phyloP scores from a whole-genome alignment of 192 early-diverging fungal species.

The Pilobolus umbonatus region DNA sequence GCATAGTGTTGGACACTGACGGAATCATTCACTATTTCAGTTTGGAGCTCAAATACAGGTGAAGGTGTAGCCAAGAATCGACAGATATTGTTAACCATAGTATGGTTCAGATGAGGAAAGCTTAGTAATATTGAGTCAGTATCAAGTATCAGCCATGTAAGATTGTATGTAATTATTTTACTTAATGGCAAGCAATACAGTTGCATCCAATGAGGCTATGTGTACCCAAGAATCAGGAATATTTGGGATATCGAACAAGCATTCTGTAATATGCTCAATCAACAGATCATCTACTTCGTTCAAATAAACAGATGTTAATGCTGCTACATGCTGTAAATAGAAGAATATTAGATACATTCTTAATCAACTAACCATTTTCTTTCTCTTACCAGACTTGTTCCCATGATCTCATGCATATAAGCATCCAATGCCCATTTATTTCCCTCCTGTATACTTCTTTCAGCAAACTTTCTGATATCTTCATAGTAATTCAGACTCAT shows the following conservation, averaged over 20 bases:
- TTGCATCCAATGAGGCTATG: conserved; percentile 38
- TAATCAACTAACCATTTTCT: neutral
- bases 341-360: neutral
- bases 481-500: conserved; percentile 53
- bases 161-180: conserved; percentile 9
- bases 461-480: conserved; percentile 43
- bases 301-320: conserved; percentile 44
- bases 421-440: conserved; percentile 41
- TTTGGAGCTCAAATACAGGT: conserved; percentile 45
- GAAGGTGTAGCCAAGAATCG: conserved; percentile 51
- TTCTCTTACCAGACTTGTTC: conserved; percentile 43
- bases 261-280: conserved; percentile 41
- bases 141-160: neutral
- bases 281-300: conserved; percentile 48
- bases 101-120: conserved; percentile 26
- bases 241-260: conserved; percentile 39
- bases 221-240: conserved; percentile 41
- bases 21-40: neutral
- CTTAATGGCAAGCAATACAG: conserved; percentile 40
- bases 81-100: conserved; percentile 42
- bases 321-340: conserved; percentile 41
- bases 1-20: conserved; percentile 43
- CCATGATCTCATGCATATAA: conserved; percentile 56
- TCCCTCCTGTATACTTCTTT: conserved; percentile 39
- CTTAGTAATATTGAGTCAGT: neutral